Evolutionary conservation across 805 yeast species (phyloP), one percentile per base, ranked within the genome.

Genomic region (Nakazawaea populi): DNA sequence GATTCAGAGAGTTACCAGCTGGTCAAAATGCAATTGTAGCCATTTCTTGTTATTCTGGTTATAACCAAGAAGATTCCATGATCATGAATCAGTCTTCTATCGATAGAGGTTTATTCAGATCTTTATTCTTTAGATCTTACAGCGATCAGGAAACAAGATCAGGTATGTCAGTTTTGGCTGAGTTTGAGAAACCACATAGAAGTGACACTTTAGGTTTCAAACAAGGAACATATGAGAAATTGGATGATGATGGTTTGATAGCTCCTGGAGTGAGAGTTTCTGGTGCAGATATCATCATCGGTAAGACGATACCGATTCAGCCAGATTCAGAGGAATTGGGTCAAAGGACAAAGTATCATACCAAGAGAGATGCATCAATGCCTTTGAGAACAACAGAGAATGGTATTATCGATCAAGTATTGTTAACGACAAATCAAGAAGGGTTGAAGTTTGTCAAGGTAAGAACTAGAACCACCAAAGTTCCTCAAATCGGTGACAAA

Each of bases 31-130:
- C 99, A 30, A 83, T 94, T 70, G 99, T 94, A 44, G 99, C 99
- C 31, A 94, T 94, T 77, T 82, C 96, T 42, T 94, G 99, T 80
- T 94, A 94, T 72, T 88, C 96, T 41, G 99, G 99, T 65, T 94
- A 94, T 72, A 94, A 94, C 71, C 99, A 94, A 77, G 99, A 94
- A 86, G 99, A 94, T 86, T 94, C 99, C 41, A 89, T 94, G 94
- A 94, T 94, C 74, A 94, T 94, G 99, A 94, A 94, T 69, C 99
- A 94, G 75, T 86, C 96, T 9, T 88, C 96, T 37, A 94, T 94
- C 65, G 99, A 94, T 70, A 79, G 98, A 64, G 99, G 99, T 51
- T 74, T 94, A 61, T 94, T 94, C 77, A 78, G 99, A 71, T 90
- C 97, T 9, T 76, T 94, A 65, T 94, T 92, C 73, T 94, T 91